Percentiles rank a stretch among this genome's conserved stretches.
phyloP scores from a whole-genome alignment of 345 rosid genomes.

The Acer yangbiense region DNA sequence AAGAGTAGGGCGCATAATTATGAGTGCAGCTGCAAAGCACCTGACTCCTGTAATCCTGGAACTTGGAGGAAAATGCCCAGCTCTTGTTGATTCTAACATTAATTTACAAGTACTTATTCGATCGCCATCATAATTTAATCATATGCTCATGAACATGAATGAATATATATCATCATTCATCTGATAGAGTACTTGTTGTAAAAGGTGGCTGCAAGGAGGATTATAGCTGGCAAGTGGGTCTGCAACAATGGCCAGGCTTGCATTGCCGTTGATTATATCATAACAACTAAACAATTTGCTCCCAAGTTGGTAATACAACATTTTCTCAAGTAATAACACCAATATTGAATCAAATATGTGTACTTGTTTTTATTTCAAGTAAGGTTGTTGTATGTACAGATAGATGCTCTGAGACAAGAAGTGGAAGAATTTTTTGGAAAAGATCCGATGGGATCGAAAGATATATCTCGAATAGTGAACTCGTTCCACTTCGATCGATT shows the following conservation, averaged over 20 bases:
- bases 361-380: too few species aligned
- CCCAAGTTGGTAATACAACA: constrained; percentile 41
- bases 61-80: constrained; percentile 66
- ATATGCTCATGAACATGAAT: too few species aligned
- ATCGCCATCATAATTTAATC: too few species aligned
- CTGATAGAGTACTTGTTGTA: neutral
- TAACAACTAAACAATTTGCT: constrained; percentile 51
- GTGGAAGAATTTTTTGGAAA: constrained; percentile 47
- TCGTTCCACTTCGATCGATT: constrained; percentile 41
- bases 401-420: constrained; percentile 36
- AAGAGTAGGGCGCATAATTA: constrained; percentile 51
- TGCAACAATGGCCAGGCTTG: constrained; percentile 57
- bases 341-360: too few species aligned
- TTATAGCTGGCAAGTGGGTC: constrained; percentile 57
- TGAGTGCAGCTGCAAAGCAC: constrained; percentile 64
- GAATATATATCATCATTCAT: too few species aligned
- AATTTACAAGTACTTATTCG: constrained; percentile 34
- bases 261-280: constrained; percentile 50
- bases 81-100: constrained; percentile 48
- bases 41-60: constrained; percentile 53
- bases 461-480: constrained; percentile 45
- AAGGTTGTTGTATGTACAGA: constrained; percentile 20
- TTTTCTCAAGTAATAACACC: neutral
- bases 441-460: constrained; percentile 45
- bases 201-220: constrained; percentile 54